These are phyloP conservation scores for Oldenlandia corymbosa DNA, from an alignment of 257 asterid genomes.

Conservation along the genomic window DNA sequence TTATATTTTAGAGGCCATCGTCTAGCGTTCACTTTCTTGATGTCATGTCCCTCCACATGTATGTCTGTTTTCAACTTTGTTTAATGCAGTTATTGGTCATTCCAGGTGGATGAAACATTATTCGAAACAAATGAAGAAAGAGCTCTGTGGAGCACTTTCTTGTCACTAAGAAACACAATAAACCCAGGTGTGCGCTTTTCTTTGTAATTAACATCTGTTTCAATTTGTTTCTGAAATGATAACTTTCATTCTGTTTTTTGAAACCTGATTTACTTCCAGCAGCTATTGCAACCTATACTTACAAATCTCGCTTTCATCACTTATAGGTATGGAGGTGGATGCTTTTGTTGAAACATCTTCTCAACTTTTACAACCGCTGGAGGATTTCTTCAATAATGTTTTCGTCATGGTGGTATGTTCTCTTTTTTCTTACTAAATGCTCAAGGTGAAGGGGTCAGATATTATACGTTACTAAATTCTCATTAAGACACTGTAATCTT, in stretches of 20 bases:
- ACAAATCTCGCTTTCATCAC: conserved; percentile 2
- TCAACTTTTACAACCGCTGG: conserved; percentile 65
- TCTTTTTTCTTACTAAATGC: neutral
- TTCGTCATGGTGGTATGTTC: conserved; percentile 93
- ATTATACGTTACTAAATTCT: neutral
- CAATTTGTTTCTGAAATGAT: neutral
- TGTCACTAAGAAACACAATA: conserved; percentile 56
- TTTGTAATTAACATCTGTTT: neutral
- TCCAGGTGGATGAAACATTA: conserved; percentile 80
- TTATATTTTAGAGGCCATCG: neutral
- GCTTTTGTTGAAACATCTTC: conserved; percentile 71
- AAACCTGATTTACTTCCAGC: conserved; percentile 4
- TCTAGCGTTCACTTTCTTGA: neutral
- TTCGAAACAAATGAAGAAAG: conserved; percentile 76
- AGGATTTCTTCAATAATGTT: conserved; percentile 76
- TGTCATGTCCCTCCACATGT: neutral
- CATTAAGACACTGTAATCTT: neutral
- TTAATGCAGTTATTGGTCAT: conserved; percentile 3
- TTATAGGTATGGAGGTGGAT: conserved; percentile 85
- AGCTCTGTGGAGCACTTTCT: conserved; percentile 70
- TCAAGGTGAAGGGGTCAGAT: neutral
- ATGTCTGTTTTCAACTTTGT: neutral
- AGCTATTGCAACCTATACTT: conserved; percentile 1
- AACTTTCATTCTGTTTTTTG: conserved; percentile 10
- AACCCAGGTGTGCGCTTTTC: conserved; percentile 44